Percentiles rank a stretch among this genome's conserved stretches.
Evolutionary conservation across 2,329 filamentous ascomycete species (phyloP).

Genomic region (Ploettnerulaceae sp.): DNA sequence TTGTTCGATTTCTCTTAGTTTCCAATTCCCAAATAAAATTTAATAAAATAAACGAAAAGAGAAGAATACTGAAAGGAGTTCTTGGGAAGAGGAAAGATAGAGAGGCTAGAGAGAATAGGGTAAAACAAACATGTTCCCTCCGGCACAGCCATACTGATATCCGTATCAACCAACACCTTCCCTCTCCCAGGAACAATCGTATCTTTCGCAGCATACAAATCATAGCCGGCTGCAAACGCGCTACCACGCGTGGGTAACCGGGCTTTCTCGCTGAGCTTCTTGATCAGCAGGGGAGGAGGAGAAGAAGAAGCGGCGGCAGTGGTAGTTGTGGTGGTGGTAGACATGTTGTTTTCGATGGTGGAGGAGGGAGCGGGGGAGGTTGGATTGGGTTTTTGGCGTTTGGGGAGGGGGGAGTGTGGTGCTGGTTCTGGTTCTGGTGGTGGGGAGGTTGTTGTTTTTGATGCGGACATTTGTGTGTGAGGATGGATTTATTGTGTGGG

Average conservation of each 20-base stretch:
- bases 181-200: conserved; percentile 75
- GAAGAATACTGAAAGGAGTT: too few relatives aligned
- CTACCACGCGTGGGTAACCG: conserved; percentile 82
- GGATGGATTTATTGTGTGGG: too few relatives aligned
- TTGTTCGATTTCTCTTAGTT: too few relatives aligned
- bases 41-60: conserved; percentile 3
- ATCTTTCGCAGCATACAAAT: conserved; percentile 76
- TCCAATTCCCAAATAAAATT: too few relatives aligned
- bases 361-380: conserved; percentile 6
- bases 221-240: conserved; percentile 87
- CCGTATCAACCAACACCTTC: conserved; percentile 83
- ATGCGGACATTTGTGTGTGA: too few relatives aligned
- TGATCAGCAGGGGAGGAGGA: conserved; percentile 48
- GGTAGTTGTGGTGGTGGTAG: conserved; percentile 4
- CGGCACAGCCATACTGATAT: conserved; percentile 85
- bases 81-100: too few relatives aligned
- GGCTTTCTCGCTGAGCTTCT: conserved; percentile 80
- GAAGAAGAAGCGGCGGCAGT: conserved; percentile 19
- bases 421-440: conserved; percentile 21
- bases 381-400: conserved; percentile 30
- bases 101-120: conserved; percentile 2
- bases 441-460: too few relatives aligned
- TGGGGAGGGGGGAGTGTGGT: conserved; percentile 29
- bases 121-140: conserved; percentile 75
- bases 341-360: conserved; percentile 12